These are phyloP conservation scores for Trichoderma sp. DNA, from an alignment of 2,329 filamentous ascomycete species.

Conservation along the genomic window DNA sequence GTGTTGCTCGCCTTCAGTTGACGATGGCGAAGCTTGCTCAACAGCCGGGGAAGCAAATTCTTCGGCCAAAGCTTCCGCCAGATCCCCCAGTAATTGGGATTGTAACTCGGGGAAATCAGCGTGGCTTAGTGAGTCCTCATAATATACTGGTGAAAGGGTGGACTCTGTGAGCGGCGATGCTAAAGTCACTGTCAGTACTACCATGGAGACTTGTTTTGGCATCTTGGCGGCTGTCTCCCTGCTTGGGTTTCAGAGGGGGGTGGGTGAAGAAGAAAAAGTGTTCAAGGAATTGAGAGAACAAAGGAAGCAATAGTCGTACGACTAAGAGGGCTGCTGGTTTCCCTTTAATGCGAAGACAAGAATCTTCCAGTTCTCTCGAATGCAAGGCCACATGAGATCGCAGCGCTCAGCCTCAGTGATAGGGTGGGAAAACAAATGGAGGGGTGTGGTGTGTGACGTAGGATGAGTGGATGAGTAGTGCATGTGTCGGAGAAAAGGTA, in stretches of 20 bases:
- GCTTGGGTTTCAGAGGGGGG: background rate
- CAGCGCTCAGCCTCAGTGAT: background rate
- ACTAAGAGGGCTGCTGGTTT: background rate
- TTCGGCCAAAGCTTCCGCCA: background rate
- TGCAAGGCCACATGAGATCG: background rate
- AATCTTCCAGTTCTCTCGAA: background rate
- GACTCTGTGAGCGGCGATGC: constrained; percentile 33
- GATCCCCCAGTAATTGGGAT: constrained; percentile 32
- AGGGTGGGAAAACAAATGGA: background rate
- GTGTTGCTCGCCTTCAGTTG: constrained; percentile 26
- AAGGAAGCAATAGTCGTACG: background rate
- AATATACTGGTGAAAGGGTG: constrained; percentile 30
- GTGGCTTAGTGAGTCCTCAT: background rate
- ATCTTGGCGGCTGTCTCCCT: background rate
- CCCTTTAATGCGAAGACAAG: background rate
- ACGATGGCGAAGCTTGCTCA: constrained; percentile 10
- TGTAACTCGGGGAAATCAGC: background rate
- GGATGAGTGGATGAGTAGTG: background rate
- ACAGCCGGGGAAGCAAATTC: constrained; percentile 8
- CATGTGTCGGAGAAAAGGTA: background rate
- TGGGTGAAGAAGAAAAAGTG: background rate
- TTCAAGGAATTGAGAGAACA: background rate
- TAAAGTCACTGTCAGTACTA: constrained; percentile 40
- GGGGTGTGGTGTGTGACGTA: background rate
- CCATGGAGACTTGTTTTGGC: constrained; percentile 33